phyloP scores from a whole-genome alignment of 805 yeast species.

The Metschnikowia kunwiensis region DNA sequence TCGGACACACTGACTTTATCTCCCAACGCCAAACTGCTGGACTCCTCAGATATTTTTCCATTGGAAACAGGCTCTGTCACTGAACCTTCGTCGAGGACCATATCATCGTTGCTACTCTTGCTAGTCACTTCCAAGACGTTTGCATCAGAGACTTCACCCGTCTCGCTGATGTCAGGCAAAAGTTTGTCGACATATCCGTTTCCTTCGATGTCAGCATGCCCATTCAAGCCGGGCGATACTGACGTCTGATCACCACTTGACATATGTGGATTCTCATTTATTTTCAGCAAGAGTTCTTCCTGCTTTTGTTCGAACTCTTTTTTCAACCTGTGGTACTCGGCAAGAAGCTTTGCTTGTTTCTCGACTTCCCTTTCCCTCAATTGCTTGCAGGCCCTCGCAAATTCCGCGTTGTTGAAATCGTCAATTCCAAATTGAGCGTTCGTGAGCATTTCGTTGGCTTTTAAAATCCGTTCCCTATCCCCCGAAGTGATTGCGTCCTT shows the following conservation, averaged over 20 bases:
- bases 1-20: too few relatives aligned
- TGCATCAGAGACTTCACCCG: too few relatives aligned
- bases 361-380: slow-evolving; percentile 62
- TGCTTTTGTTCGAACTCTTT: slow-evolving; percentile 23
- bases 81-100: too few relatives aligned
- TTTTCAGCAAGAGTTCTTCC: slow-evolving; percentile 9
- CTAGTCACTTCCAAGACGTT: too few relatives aligned
- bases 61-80: too few relatives aligned
- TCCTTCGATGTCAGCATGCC: neutral
- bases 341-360: slow-evolving; percentile 46
- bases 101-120: too few relatives aligned
- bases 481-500: slow-evolving; percentile 69
- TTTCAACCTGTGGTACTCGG: slow-evolving; percentile 31
- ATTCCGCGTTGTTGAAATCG: slow-evolving; percentile 73
- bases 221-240: neutral
- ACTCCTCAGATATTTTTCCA: too few relatives aligned
- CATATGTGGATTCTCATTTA: slow-evolving; percentile 1
- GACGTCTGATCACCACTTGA: slow-evolving; percentile 1
- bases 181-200: slow-evolving; percentile 1
- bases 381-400: slow-evolving; percentile 72
- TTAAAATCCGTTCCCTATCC: slow-evolving; percentile 76
- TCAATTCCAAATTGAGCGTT: slow-evolving; percentile 95
- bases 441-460: slow-evolving; percentile 93
- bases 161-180: too few relatives aligned
- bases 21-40: too few relatives aligned